Evolutionary conservation across 163 green algal genomes (phyloP), one percentile per base, ranked within the genome.

Genomic region (Volvox carteri): DNA sequence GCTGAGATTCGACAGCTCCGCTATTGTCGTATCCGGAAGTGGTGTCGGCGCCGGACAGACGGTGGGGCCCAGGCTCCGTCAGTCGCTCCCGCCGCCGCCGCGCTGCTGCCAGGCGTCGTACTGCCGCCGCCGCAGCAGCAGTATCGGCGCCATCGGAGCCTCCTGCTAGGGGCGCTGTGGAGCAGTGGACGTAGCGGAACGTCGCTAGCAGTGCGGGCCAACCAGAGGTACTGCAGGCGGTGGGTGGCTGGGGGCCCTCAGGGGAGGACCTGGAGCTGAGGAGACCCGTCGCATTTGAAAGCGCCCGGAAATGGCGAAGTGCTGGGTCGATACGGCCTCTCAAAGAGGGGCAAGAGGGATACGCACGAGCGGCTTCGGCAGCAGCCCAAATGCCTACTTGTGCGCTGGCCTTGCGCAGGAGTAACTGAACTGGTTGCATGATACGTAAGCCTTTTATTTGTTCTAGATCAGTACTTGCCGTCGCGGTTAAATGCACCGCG

Each of bases 101-200:
- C 0, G 83, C 83, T 11, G 68, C 83, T 9, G 67, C 67, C 46
- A 88, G 62, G 1, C 83, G 83, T 14, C 68, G 33, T 56, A 88
- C 65, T 8, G 62, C 46, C 25, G 67, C 83, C 1, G 81, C 65
- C 1, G 54, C n/a, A n/a, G n/a, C n/a, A n/a, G n/a, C n/a, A n/a
- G n/a, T n/a, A n/a, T n/a, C 35, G 30, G 30, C 48, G 9, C 58
- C 70, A 39, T 52, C 44, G 5, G 35, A n/a, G 46, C 35, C 44
- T 4, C 14, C 28, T 41, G 54, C 37, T 18, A 60, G 56, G 0
- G 78, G 23, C 28, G 58, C 78, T 2, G 37, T n/a, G 2, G 58
- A 50, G 41, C 23, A 30, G 44, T 86, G 78, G 7, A 86, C 37
- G 0, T 8, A 1, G n/a, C 58, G 58, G 0, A 41, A 18, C 12